Conservation (phyloP, 331 rosid genomes). For the Telfairia occidentalis region DNA sequence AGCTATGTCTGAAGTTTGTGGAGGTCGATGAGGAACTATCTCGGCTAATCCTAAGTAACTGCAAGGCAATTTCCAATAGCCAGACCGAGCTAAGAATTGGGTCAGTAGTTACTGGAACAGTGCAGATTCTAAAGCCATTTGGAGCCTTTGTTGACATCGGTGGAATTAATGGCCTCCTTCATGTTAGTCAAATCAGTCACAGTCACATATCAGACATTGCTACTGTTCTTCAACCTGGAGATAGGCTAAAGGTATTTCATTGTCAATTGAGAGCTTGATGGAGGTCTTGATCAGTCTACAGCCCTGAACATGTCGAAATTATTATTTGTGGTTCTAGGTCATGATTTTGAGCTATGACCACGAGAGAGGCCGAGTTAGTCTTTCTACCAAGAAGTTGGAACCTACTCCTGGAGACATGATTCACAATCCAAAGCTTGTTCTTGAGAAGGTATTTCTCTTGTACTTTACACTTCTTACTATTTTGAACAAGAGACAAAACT, state of each 20-base stretch:
- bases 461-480: not conserved
- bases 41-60: constrained; percentile 81
- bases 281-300: not conserved
- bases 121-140: constrained; percentile 81
- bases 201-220: constrained; percentile 75
- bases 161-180: constrained; percentile 18
- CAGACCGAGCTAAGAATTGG: constrained; percentile 90
- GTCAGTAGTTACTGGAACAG: constrained; percentile 77
- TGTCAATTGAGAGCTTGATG: constrained; percentile 6
- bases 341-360: constrained; percentile 94
- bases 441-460: constrained; percentile 67
- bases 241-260: constrained; percentile 58
- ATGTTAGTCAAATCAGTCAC: constrained; percentile 40
- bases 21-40: constrained; percentile 88
- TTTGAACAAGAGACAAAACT: too few relatives aligned
- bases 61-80: constrained; percentile 79
- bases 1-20: constrained; percentile 79
- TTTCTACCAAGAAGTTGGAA: constrained; percentile 89
- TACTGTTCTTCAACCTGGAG: constrained; percentile 91
- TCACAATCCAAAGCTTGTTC: constrained; percentile 85
- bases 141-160: constrained; percentile 94
- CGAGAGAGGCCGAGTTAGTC: constrained; percentile 91
- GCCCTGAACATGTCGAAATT: not conserved
- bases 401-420: constrained; percentile 99
- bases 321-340: constrained; percentile 44